phyloP scores from a whole-genome alignment of 805 yeast species.

The Saccharomycopsis lassenensis region DNA sequence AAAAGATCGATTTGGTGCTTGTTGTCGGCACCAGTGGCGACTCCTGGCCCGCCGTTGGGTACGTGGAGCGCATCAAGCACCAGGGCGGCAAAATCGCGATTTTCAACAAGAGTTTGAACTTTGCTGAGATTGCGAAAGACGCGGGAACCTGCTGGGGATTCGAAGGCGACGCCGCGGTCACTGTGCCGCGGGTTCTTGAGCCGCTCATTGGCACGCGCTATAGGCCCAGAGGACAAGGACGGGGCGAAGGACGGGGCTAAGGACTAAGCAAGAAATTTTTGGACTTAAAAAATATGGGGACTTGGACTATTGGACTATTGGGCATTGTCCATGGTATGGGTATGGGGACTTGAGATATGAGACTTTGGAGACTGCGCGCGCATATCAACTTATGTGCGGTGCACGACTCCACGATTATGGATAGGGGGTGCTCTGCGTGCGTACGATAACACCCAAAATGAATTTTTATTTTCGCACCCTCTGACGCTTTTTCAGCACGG shows the following conservation, averaged over 20 bases:
- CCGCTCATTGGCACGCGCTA: constrained; percentile 32
- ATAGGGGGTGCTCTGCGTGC: too few species aligned
- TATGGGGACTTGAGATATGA: too few species aligned
- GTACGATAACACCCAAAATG: too few species aligned
- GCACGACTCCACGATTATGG: too few species aligned
- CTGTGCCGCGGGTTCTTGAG: constrained; percentile 55
- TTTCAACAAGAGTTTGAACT: constrained; percentile 58
- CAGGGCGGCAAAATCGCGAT: constrained; percentile 79
- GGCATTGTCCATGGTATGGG: too few species aligned
- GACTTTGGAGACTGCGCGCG: too few species aligned
- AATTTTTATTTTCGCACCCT: too few species aligned
- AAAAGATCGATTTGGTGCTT: constrained; percentile 56
- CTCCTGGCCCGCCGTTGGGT: constrained; percentile 90
- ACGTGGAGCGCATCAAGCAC: constrained; percentile 61
- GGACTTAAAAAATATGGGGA: background rate
- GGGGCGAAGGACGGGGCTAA: too few species aligned
- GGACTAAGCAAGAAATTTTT: background rate
- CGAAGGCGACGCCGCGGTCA: constrained; percentile 66
- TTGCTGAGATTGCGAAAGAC: constrained; percentile 31
- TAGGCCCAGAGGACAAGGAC: constrained; percentile 5
- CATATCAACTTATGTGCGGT: too few species aligned
- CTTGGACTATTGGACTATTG: too few species aligned
- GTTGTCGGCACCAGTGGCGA: constrained; percentile 81
- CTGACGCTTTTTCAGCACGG: too few species aligned
- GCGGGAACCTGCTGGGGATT: constrained; percentile 53